Percentiles rank a stretch among this genome's conserved stretches.
Conservation (phyloP, 2,329 filamentous ascomycete species). For the Torrubiellomyces zombiae region DNA sequence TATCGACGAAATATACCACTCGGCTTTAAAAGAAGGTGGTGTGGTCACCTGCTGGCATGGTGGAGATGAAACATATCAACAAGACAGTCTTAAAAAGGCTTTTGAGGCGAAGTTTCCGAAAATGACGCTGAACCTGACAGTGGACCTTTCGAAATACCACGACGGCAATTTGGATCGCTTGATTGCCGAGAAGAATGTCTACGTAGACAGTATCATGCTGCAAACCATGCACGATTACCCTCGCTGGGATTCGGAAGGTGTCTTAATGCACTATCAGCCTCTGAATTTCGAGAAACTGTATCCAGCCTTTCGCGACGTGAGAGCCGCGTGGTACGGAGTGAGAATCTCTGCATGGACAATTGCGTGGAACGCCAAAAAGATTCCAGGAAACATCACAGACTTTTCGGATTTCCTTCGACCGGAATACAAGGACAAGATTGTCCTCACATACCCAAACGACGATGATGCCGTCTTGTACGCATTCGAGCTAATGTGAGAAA, state of each 20-base stretch:
- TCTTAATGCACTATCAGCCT: constrained; percentile 32
- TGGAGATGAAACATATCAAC: constrained; percentile 26
- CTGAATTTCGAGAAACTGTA: constrained; percentile 25
- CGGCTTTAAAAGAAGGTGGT: constrained; percentile 28
- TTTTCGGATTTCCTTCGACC: constrained; percentile 28
- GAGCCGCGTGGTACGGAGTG: constrained; percentile 23
- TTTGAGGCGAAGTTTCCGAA: constrained; percentile 31
- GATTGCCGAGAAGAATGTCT: constrained; percentile 19
- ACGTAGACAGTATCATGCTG: constrained; percentile 28
- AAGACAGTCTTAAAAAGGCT: constrained; percentile 20
- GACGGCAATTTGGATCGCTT: constrained; percentile 28
- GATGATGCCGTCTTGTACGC: constrained; percentile 37
- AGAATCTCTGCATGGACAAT: constrained; percentile 21
- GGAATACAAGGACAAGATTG: constrained; percentile 34
- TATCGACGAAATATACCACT: constrained; percentile 31
- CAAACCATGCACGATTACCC: constrained; percentile 36
- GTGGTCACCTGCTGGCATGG: constrained; percentile 30
- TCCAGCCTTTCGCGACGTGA: constrained; percentile 23
- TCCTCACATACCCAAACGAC: constrained; percentile 39
- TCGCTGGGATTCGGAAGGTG: constrained; percentile 30
- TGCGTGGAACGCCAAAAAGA: constrained; percentile 19
- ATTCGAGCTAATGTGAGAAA: constrained; percentile 28
- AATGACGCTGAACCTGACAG: constrained; percentile 33
- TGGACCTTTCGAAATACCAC: constrained; percentile 40
- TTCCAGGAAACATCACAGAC: constrained; percentile 14